phyloP scores from a whole-genome alignment of 805 yeast species.

The Barnettozyma populi region DNA sequence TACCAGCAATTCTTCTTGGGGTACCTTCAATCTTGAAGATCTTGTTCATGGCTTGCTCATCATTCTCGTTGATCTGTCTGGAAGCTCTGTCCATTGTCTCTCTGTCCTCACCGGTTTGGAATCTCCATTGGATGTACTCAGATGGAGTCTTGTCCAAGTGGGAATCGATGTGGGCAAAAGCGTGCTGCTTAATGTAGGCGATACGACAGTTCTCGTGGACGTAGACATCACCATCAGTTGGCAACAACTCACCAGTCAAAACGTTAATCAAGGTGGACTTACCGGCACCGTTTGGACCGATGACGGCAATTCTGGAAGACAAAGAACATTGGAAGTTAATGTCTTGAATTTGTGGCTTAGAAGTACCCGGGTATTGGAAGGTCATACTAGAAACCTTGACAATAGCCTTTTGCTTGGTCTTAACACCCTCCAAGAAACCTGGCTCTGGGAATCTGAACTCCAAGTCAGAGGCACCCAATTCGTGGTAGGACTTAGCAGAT shows the following conservation, averaged over 20 bases:
- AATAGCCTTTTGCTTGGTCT: conserved; percentile 99
- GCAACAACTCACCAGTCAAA: conserved; percentile 98
- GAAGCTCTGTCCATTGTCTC: conserved; percentile 99
- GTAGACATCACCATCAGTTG: conserved; percentile 98
- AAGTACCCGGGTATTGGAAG: conserved; percentile 99
- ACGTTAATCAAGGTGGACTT: conserved; percentile 98
- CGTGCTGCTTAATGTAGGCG: conserved; percentile 99
- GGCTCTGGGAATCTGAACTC: conserved; percentile 99
- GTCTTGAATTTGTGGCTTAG: conserved; percentile 88
- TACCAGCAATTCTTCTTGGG: conserved; percentile 93
- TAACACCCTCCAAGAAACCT: conserved; percentile 99
- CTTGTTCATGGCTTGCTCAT: conserved; percentile 98
- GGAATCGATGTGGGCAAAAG: conserved; percentile 98
- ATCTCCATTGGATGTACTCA: conserved; percentile 99
- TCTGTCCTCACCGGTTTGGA: conserved; percentile 99
- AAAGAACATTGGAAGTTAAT: conserved; percentile 98
- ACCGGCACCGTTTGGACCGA: conserved; percentile 99
- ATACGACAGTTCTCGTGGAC: conserved; percentile 99
- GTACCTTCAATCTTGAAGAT: conserved; percentile 98
- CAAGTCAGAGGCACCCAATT: conserved; percentile 95
- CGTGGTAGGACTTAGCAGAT: conserved; percentile 97
- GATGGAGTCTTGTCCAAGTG: conserved; percentile 99
- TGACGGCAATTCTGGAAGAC: conserved; percentile 99
- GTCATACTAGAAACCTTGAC: conserved; percentile 96
- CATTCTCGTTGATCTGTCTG: conserved; percentile 94